Evolutionary conservation across 495 filamentous ascomycete genomes (phyloP).

Genomic region (Talaromyces ruber): DNA sequence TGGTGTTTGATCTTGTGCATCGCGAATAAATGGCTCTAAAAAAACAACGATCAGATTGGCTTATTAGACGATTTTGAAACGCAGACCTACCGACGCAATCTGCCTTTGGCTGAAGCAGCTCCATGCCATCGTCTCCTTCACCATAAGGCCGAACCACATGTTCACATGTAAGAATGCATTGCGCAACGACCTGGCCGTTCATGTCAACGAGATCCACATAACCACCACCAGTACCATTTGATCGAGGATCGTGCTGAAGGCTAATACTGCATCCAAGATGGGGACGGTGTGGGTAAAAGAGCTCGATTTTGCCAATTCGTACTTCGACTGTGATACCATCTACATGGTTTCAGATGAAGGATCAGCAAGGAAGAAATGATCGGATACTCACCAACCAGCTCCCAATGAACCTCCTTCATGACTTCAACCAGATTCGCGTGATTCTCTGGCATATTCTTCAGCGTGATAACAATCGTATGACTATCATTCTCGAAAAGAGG

Average conservation of each 20-base stretch:
- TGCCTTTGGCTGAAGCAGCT: not conserved
- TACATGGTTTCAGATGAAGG: not conserved
- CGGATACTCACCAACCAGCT: not conserved
- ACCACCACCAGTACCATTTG: not conserved
- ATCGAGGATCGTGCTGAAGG: not conserved
- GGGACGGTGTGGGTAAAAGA: not conserved
- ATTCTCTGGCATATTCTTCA: not conserved
- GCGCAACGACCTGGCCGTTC: not conserved
- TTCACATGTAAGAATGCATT: not conserved
- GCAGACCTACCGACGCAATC: not conserved
- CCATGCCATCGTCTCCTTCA: not conserved
- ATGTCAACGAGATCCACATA: not conserved
- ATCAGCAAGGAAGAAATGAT: too few species aligned
- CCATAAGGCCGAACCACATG: not conserved
- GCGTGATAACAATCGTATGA: conserved; percentile 1
- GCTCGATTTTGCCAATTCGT: not conserved
- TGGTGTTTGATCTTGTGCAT: too few species aligned
- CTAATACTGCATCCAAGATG: not conserved
- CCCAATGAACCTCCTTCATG: not conserved
- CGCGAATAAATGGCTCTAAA: not conserved
- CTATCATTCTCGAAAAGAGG: not conserved
- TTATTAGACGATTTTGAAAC: not conserved
- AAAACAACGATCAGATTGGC: not conserved
- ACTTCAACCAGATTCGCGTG: not conserved
- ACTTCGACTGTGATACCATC: conserved; percentile 2